A percentile compares a stretch with the other conserved stretches of the same genome.
Evolutionary conservation across 805 yeast genomes (phyloP).

Genomic region (Hanseniaspora mollemarum): DNA sequence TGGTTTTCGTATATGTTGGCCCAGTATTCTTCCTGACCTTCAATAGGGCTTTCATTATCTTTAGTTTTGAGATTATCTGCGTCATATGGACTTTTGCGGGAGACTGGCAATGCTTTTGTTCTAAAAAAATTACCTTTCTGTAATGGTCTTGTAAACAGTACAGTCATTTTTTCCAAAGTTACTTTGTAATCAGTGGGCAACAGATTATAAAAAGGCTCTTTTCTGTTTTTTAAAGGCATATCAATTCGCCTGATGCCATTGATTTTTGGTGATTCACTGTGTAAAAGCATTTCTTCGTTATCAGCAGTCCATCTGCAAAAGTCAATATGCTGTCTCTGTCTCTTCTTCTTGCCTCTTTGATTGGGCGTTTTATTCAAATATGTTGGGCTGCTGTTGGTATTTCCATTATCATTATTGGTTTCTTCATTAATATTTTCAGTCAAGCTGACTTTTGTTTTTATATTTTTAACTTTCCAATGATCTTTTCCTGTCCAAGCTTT

Average conservation of each 20-base stretch:
- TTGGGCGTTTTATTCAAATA: constrained; percentile 5
- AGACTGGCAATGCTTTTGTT: constrained; percentile 4
- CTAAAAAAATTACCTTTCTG: constrained; percentile 31
- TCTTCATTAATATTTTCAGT: background rate
- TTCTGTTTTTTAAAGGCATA: constrained; percentile 35
- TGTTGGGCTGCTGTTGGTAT: background rate
- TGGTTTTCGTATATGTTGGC: constrained; percentile 46
- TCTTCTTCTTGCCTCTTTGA: constrained; percentile 18
- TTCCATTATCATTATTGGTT: background rate
- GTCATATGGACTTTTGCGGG: too few relatives aligned
- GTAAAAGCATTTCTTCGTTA: constrained; percentile 37
- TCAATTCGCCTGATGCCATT: constrained; percentile 28
- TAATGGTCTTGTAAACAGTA: constrained; percentile 58
- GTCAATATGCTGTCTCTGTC: constrained; percentile 31
- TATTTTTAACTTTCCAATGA: constrained; percentile 72
- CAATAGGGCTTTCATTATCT: constrained; percentile 26
- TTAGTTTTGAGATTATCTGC: background rate
- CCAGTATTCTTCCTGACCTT: constrained; percentile 61
- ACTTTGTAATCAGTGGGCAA: constrained; percentile 68
- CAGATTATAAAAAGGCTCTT: constrained; percentile 36
- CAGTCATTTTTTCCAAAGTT: constrained; percentile 54
- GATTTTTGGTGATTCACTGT: constrained; percentile 19
- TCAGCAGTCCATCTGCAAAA: constrained; percentile 25
- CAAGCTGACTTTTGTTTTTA: constrained; percentile 31
- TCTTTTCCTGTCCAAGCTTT: constrained; percentile 83